Base-by-base conservation (phyloP, 2,329 filamentous ascomycete genomes). In the Arachnomyces sp. region DNA sequence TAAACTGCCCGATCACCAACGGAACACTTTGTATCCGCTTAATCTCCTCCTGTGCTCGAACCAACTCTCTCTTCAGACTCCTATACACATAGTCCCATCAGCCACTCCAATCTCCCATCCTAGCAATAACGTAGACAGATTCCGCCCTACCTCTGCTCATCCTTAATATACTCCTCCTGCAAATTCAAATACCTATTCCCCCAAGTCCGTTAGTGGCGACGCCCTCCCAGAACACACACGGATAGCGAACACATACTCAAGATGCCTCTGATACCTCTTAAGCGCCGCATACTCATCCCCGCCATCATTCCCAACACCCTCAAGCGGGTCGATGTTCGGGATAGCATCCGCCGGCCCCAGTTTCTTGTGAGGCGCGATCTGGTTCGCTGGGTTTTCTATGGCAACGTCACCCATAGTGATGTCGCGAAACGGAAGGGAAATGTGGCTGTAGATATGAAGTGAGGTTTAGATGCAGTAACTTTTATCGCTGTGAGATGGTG, bases 161-260 rank as follows among this genome's bases (percentile, higher is more conserved):
- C 92, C 72, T 98, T 98, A 79, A 98, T 98, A 68, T 98, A 98
- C 65, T 98, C 92, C 68, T 98, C 92, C 70, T 98, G 92, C 55
- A 98, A 76, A 67, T 95, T 87, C 63, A 96, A 94, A 66, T 94
- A 86, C 64, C 82, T 87, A 54, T 49, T n/a, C n/a, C n/a, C 42
- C 48, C 44, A 30, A 32, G 45, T 57, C 48, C n/a, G n/a, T n/a
- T n/a, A 66, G 59, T 46, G 34, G 40, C 36, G 39, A 31, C 30
- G 34, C 35, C 14, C 31, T 28, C 28, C 3, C 12, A 17, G 18
- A 13, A 20, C 36, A 31, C 18, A 11, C 36, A n/a, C 14, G 14
- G 16, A 18, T 36, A 43, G 15, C 36, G 34, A 47, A 43, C 6
- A 62, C 79, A 54, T 76, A 96, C 81, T 98, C 92, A 54, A 96